These are phyloP conservation scores for Dendrocalamus sinicus DNA, from an alignment of 176 grass and related monocot species.

Conservation along the genomic window DNA sequence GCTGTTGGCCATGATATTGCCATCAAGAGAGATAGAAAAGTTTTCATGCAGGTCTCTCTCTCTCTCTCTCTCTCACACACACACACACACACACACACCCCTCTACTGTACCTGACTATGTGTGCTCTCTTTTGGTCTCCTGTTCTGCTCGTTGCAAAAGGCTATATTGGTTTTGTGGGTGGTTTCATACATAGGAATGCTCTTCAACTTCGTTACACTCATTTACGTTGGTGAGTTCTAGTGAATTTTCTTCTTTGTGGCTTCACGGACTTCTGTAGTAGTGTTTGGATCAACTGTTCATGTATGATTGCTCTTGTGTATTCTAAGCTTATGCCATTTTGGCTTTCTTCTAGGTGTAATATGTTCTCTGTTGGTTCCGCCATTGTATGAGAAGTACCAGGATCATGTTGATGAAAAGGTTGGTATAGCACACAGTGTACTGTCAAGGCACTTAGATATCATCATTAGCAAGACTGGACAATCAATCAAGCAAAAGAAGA, in stretches of 20 bases:
- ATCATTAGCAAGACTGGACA: slow-evolving; percentile 52
- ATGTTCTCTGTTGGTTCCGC: slow-evolving; percentile 65
- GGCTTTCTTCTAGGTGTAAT: slow-evolving; percentile 54
- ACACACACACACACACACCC: background rate
- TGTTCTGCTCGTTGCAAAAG: slow-evolving; percentile 41
- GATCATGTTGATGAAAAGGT: slow-evolving; percentile 86
- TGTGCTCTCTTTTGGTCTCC: slow-evolving; percentile 13
- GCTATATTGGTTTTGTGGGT: slow-evolving; percentile 76
- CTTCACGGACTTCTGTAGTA: slow-evolving; percentile 31
- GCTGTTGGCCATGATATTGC: slow-evolving; percentile 74
- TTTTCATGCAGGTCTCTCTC: slow-evolving; percentile 69
- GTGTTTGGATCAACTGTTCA: background rate
- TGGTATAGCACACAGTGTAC: slow-evolving; percentile 57
- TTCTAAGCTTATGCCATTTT: slow-evolving; percentile 1
- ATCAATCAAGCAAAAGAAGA: slow-evolving; percentile 90
- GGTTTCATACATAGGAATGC: slow-evolving; percentile 75
- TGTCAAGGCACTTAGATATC: slow-evolving; percentile 54
- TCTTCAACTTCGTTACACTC: slow-evolving; percentile 92
- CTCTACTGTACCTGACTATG: slow-evolving; percentile 9
- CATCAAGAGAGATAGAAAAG: slow-evolving; percentile 80
- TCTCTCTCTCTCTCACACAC: background rate
- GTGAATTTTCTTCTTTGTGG: slow-evolving; percentile 24
- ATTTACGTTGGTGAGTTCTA: slow-evolving; percentile 87
- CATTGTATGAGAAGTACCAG: slow-evolving; percentile 87
- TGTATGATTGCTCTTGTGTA: background rate